Conservation (phyloP, 805 yeast species). For the Saturnispora halmiae region DNA sequence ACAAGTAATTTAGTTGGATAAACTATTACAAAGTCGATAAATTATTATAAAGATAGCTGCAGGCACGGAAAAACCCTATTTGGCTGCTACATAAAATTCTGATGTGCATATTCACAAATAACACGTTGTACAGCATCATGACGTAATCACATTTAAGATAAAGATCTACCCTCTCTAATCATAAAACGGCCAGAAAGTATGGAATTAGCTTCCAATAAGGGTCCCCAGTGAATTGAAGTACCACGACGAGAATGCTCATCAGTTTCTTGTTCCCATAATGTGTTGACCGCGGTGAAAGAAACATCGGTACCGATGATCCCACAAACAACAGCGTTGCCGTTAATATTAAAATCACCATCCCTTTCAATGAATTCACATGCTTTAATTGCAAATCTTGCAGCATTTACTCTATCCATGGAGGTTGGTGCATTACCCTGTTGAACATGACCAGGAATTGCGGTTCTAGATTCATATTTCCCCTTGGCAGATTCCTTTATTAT, state of each 20-base stretch:
- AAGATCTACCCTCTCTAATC: slow-evolving; percentile 30
- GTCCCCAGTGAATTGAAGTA: slow-evolving; percentile 57
- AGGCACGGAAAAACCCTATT: too few species aligned
- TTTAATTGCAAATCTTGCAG: slow-evolving; percentile 81
- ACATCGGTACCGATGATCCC: slow-evolving; percentile 64
- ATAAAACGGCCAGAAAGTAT: slow-evolving; percentile 63
- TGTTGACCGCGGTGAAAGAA: slow-evolving; percentile 45
- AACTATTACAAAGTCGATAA: too few species aligned
- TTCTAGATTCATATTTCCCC: slow-evolving; percentile 77
- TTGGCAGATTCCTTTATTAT: slow-evolving; percentile 65
- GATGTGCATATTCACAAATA: too few species aligned
- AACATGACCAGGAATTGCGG: slow-evolving; percentile 96
- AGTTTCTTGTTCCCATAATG: slow-evolving; percentile 53
- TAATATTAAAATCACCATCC: slow-evolving; percentile 36
- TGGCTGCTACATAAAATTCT: too few species aligned
- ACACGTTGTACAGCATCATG: not conserved
- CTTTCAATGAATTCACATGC: slow-evolving; percentile 84
- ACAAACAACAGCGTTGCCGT: slow-evolving; percentile 51
- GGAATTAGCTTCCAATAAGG: slow-evolving; percentile 49
- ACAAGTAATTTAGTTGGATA: too few species aligned
- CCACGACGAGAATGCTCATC: slow-evolving; percentile 59
- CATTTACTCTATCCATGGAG: slow-evolving; percentile 86
- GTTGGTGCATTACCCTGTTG: slow-evolving; percentile 97
- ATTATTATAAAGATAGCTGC: too few species aligned
- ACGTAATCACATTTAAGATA: not conserved